Evolutionary conservation across 2,329 filamentous ascomycete genomes (phyloP).

Genomic region (Lojkania enalia): DNA sequence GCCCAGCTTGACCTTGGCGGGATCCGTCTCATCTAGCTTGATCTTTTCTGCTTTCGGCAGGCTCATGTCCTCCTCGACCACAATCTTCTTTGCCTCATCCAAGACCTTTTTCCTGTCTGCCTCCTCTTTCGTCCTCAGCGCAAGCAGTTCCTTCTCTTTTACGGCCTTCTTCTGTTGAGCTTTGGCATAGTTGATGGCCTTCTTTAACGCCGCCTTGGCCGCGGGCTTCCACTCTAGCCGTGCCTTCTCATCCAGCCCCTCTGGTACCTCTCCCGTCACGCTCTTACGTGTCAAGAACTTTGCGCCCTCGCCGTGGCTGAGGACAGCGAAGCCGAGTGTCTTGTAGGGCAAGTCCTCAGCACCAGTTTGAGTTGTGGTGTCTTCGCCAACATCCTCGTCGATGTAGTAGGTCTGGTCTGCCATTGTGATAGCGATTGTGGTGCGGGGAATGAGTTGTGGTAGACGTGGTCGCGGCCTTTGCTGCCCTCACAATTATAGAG

Average conservation of each 20-base stretch:
- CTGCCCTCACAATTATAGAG: conserved; percentile 30
- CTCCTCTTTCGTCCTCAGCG: conserved; percentile 72
- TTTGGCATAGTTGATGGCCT: conserved; percentile 74
- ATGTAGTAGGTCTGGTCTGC: conserved; percentile 64
- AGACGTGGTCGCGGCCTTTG: conserved; percentile 19
- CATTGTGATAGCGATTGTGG: conserved; percentile 40
- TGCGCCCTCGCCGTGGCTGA: conserved; percentile 66
- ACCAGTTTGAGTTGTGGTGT: conserved; percentile 67
- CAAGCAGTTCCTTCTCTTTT: conserved; percentile 73
- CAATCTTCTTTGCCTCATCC: conserved; percentile 80
- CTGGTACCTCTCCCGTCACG: conserved; percentile 40
- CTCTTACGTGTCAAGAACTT: conserved; percentile 69
- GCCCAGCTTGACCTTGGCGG: conserved; percentile 58
- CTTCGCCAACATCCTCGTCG: conserved; percentile 77
- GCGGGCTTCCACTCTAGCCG: conserved; percentile 77
- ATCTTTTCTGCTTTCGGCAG: conserved; percentile 76
- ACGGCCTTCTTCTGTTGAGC: conserved; percentile 81
- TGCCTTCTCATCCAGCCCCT: conserved; percentile 61
- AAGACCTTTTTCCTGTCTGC: conserved; percentile 71
- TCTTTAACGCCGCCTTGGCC: conserved; percentile 84
- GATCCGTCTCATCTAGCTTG: conserved; percentile 71
- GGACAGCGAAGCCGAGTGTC: conserved; percentile 75
- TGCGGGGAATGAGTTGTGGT: conserved; percentile 17
- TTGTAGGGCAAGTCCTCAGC: conserved; percentile 78
- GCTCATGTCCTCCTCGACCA: conserved; percentile 69